Evolutionary conservation across 2,329 filamentous ascomycete genomes (phyloP), one percentile per base, ranked within the genome.

Genomic region (Zymoseptoria crescenta): DNA sequence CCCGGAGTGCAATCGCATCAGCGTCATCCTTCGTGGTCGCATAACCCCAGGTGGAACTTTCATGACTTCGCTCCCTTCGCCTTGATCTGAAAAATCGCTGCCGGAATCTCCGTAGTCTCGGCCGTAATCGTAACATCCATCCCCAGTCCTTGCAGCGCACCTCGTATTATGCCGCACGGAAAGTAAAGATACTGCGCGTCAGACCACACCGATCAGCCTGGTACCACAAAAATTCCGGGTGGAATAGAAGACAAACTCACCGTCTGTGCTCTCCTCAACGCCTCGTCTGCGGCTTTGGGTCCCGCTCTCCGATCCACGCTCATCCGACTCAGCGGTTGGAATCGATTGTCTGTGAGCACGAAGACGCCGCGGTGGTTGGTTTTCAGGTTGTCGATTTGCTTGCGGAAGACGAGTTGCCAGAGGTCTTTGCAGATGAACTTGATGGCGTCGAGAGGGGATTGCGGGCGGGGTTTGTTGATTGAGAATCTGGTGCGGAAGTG

Each of bases 361-460:
- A 96, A 99, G 66, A 97, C 91, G 55, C 94, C 94, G 68, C 94
- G 81, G 73, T 99, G 94, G 72, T 99, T 99, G 8, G 94, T 99
- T 77, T 99, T 99, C 52, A 99, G 81, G 73, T 99, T 99, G 75
- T 99, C 94, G 70, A 99, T 90, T 74, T 97, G 95, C 76, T 99
- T 99, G 72, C 89, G 83, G 75, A 96, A 99, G 16, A 96, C 84
- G 20, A 97, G 81, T 35, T 86, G 91, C 94, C 94, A 99, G 51
- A 99, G 81, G 74, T 99, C 94, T 79, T 99, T 99, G 83, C 94
- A 99, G 54, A 99, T 81, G 71, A 99, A 97, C 74, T 99, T 99
- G 73, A 99, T 99, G 54, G 92, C 88, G 72, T 97, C 94, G 49
- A 99, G 84, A 3, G 92, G 92, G 68, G 96, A 91, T 62, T 87